Percentiles rank a stretch among this genome's conserved stretches.
Evolutionary conservation across 2,329 filamentous ascomycete species (phyloP).

Genomic region (Diplodia sapinea): DNA sequence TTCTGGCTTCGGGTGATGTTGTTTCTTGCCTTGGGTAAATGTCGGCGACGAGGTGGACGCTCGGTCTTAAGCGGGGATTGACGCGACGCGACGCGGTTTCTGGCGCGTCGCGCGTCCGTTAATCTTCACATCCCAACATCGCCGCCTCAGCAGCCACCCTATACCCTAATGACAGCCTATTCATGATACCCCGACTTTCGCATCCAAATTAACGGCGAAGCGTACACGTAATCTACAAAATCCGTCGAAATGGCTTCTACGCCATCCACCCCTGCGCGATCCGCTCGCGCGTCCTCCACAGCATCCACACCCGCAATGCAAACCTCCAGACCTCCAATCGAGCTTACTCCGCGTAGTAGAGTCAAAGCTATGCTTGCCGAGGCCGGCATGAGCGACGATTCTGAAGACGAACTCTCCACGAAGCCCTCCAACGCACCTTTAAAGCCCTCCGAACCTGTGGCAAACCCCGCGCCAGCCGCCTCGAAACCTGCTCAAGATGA

Average conservation of each 20-base stretch:
- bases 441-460: slow-evolving; percentile 6
- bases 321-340: slow-evolving; percentile 27
- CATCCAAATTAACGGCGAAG: not conserved
- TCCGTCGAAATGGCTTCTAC: slow-evolving; percentile 19
- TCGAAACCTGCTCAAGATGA: not conserved
- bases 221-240: not conserved
- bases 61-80: slow-evolving; percentile 27
- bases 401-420: slow-evolving; percentile 22
- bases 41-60: not conserved
- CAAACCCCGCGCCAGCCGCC: not conserved
- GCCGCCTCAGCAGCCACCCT: not conserved
- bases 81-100: slow-evolving; percentile 13
- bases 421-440: not conserved
- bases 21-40: slow-evolving; percentile 12
- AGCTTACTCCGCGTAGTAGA: slow-evolving; percentile 30
- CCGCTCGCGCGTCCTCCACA: slow-evolving; percentile 25
- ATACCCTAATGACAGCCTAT: slow-evolving; percentile 1
- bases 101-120: slow-evolving; percentile 1
- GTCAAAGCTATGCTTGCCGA: slow-evolving; percentile 30
- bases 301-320: slow-evolving; percentile 23
- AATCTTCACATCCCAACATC: slow-evolving; percentile 6
- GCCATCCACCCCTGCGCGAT: slow-evolving; percentile 25
- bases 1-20: slow-evolving; percentile 1
- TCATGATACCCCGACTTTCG: not conserved
- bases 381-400: slow-evolving; percentile 28